Percentiles rank a stretch among this genome's conserved stretches.
Evolutionary conservation across 257 asterid genomes (phyloP).

Genomic region (Nicotiana paniculata): DNA sequence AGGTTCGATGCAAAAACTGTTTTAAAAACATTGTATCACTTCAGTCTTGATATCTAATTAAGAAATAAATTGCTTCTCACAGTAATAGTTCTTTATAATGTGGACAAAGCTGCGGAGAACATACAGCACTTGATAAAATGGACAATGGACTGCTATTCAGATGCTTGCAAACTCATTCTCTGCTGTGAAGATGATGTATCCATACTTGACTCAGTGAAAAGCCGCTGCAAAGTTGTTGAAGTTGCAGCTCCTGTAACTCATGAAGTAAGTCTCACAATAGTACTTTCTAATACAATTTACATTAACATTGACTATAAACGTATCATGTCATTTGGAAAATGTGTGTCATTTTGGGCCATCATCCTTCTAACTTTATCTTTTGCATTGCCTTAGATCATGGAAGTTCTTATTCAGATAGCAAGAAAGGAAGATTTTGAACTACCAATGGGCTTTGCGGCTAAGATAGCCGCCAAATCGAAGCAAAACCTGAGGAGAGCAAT

Average conservation of each 20-base stretch:
- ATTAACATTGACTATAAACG: background rate
- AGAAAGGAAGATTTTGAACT: conserved; percentile 70
- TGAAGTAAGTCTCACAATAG: conserved; percentile 38
- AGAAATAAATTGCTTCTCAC: conserved; percentile 7
- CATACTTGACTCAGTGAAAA: conserved; percentile 59
- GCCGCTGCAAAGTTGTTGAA: conserved; percentile 50
- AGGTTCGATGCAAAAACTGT: conserved; percentile 30
- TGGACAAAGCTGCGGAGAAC: conserved; percentile 76
- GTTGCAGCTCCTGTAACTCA: conserved; percentile 60
- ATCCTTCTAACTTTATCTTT: conserved; percentile 1
- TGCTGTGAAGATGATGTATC: conserved; percentile 67
- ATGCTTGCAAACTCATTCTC: conserved; percentile 68
- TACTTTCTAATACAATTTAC: background rate
- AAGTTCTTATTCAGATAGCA: conserved; percentile 72
- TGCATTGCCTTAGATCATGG: conserved; percentile 42
- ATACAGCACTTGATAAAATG: conserved; percentile 73
- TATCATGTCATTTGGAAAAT: background rate
- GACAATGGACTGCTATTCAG: conserved; percentile 83
- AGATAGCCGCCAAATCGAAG: conserved; percentile 69
- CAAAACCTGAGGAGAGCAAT: conserved; percentile 75
- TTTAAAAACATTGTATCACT: background rate
- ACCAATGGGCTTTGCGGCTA: conserved; percentile 64
- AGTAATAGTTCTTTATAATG: conserved; percentile 69
- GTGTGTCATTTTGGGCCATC: background rate
- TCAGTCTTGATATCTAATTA: background rate